These are phyloP conservation scores for Diaporthe humulicola DNA, from an alignment of 2,329 filamentous ascomycete species.

Conservation along the genomic window DNA sequence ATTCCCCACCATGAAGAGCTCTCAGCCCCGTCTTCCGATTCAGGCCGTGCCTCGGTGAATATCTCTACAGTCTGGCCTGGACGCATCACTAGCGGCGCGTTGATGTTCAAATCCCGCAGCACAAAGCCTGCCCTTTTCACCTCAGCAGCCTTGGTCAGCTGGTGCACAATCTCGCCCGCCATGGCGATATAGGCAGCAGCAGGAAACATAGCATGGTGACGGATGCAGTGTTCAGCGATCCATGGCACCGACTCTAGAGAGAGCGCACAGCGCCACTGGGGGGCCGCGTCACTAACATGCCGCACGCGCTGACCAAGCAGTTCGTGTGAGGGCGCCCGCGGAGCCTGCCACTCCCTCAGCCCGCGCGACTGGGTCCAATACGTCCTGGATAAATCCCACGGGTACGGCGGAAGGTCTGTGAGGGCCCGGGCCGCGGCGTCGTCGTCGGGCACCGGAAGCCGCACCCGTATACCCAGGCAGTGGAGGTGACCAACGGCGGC, in stretches of 20 bases:
- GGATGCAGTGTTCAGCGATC: slow-evolving; percentile 45
- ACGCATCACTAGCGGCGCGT: background rate
- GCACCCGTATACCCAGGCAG: slow-evolving; percentile 3
- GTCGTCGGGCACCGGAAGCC: slow-evolving; percentile 7
- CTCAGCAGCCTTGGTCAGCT: background rate
- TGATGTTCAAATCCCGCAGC: background rate
- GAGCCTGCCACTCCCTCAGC: slow-evolving; percentile 47
- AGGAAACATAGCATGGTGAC: slow-evolving; percentile 42
- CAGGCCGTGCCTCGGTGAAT: background rate
- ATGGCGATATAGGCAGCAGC: slow-evolving; percentile 38
- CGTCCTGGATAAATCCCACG: slow-evolving; percentile 46
- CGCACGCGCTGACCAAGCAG: slow-evolving; percentile 40
- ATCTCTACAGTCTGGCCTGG: background rate
- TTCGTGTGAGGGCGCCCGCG: slow-evolving; percentile 42
- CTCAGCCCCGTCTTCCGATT: background rate
- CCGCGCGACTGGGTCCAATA: slow-evolving; percentile 50
- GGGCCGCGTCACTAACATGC: slow-evolving; percentile 35
- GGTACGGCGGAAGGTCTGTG: slow-evolving; percentile 46
- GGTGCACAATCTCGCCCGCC: slow-evolving; percentile 39
- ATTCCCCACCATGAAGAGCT: background rate
- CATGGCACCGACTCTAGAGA: slow-evolving; percentile 49
- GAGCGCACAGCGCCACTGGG: slow-evolving; percentile 38
- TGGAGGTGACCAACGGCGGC: slow-evolving; percentile 36
- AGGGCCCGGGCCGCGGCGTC: slow-evolving; percentile 24
- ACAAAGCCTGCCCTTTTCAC: background rate